Base-by-base conservation (phyloP, 2,329 filamentous ascomycete species). In the Pezicula carpinea region DNA sequence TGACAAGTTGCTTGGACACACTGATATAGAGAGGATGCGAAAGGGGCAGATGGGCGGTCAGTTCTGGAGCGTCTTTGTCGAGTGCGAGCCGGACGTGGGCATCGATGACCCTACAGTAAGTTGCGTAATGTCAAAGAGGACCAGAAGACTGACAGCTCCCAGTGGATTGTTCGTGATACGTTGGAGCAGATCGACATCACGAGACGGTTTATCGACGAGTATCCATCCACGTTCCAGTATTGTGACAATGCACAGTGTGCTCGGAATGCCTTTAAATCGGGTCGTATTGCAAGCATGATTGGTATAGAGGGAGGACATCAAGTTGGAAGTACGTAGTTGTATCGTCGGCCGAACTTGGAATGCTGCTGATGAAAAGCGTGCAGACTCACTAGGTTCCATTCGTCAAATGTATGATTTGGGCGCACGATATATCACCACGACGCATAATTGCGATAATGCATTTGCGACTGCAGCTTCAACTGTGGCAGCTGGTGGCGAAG, bases 401-500 rank as follows among this genome's bases (percentile, higher is more conserved):
- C 74, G 82, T 2, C 68, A 79, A 38, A 83, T 82, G 60, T 72
- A 83, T 58, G 63, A 69, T 3, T 70, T 85, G 2, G 83, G 82
- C 2, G 81, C 83, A 1, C 73, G 81, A 33, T 86, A 86, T 51
- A 76, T 79, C 13, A 86, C 82, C 0, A 64, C 85, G n/a, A 85
- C 80, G 6, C 83, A 83, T 67, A 84, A 82, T 56, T 87, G 83
- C 61, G 79, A 86, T 63, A 86, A 85, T 58, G 70, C 69, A 22
- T 86, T 81, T 60, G 80, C 81, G 15, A 59, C 56, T 43, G 53
- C 53, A 5, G 49, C 49, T 11, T 45, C 46, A 15, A 46, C 46
- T 13, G 50, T 53, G 5, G 40, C 46, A 17, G 48, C 46, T 6
- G 50, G 47, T 26, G 56, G 53, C n/a, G 33, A 47, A 22, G 52